Base-by-base conservation (phyloP, 768 basidiomycete species). In the Exidia glandulosa region DNA sequence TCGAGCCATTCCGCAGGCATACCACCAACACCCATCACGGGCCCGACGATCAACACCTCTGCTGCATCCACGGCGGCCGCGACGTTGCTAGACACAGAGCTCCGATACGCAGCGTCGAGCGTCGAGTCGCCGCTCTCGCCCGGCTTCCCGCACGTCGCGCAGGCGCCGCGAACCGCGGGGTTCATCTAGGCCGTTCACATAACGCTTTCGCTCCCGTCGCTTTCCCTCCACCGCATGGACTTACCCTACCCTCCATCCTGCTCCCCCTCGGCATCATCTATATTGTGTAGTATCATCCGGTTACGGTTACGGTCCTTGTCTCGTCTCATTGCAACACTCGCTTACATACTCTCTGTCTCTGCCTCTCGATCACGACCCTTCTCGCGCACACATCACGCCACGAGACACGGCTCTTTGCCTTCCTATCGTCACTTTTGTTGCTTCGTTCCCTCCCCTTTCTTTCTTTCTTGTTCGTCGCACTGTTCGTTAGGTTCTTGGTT, bases 71-170 rank as follows among this genome's bases (percentile, higher is more conserved):
- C 58, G 16, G 50, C 56, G 30, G 55, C 63, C 4, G 45, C 61
- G 32, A 36, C 58, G 3, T 54, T 63, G 50, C 52, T 62, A 10
- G 65, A 66, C 14, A 52, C 65, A 7, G 65, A 66, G 9, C 31
- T 66, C 14, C 65, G 65, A 19, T 66, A 66, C 37, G 63, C 65
- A 50, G 27, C 29, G 74, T 71, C 52, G 81, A 79, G 66, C 68
- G 77, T 57, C 78, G 79, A 62, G 75, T 80, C 27, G 19, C 89
- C 89, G 0, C 83, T 91, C 86, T 90, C 88, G 16, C 88, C 87
- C 27, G 89, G 88, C 45, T 90, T 91, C 72, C 89, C 89, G 16
- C 68, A 58, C 25, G 34, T 56, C 25, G 59, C 70, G 30, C 66
- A 69, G 55, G 70, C 71, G 57, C 63, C 69, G 57, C 65, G 69